Base-by-base conservation (phyloP, 306 rosid genomes). In the Cercis canadensis region DNA sequence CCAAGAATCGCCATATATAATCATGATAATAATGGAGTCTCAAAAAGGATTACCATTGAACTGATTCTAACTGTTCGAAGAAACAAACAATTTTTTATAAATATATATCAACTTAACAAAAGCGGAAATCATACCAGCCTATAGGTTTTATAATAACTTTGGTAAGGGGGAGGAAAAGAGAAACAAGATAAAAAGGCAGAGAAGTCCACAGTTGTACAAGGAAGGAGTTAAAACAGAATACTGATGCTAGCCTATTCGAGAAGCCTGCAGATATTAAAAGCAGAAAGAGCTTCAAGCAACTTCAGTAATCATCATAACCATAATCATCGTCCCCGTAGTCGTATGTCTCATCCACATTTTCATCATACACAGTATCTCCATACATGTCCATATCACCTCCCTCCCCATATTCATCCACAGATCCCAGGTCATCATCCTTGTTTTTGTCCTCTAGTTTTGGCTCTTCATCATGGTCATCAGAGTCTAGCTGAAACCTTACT, bases 401-500 rank as follows among this genome's bases (percentile, higher is more conserved):
- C 12, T 47, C 57, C 44, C 11, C 72, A 16, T 47, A 24, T 37
- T 81, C 67, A 17, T 59, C 70, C 8, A 13, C 52, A n/a, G 53
- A 31, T 45, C 46, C 81, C 12, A 10, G 16, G 6, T 37, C 57
- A 70, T 58, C 71, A 21, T 40, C 32, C 52, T 76, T 54, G 34
- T 11, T 33, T 39, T 52, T 75, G 41, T 52, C 74, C 50, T 59
- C 71, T 15, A 47, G 50, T 40, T 73, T 57, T 6, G 62, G 73
- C 62, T 63, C 68, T 39, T 64, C 33, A 13, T 41, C 64, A 24
- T 54, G 16, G 43, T 63, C 50, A 57, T 69, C 77, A 16, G 65
- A 9, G 46, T 70, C 44, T 47, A 52, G 61, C n/a, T 81, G 71
- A 56, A 62, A 73, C 52, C 41, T 55, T 15, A 61, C 81, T 60